A percentile compares a stretch with the other conserved stretches of the same genome.
phyloP scores from a whole-genome alignment of 306 rosid species.

The Aeschynomene evenia region DNA sequence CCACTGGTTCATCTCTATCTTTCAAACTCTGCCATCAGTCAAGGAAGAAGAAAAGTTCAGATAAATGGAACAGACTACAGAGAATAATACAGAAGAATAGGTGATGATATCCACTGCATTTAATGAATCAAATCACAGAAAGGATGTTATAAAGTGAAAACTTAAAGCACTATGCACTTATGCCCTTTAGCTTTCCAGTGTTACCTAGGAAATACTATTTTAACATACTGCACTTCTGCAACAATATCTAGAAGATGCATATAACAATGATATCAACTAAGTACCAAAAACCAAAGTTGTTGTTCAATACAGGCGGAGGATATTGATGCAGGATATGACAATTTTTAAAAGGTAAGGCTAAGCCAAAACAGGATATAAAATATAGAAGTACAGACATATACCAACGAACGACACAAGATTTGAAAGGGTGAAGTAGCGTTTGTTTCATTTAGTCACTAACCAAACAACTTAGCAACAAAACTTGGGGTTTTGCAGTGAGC shows the following conservation, averaged over 20 bases:
- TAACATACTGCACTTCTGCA: background rate
- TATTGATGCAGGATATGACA: background rate
- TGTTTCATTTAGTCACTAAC: no score
- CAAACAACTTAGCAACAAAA: no score
- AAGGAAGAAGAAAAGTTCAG: background rate
- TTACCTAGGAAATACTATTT: conserved; percentile 12
- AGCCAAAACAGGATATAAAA: background rate
- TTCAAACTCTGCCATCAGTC: conserved; percentile 63
- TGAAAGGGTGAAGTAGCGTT: background rate
- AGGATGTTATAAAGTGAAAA: background rate
- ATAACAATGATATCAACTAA: background rate
- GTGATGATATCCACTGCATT: background rate
- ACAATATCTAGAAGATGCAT: conserved; percentile 2
- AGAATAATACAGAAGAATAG: background rate
- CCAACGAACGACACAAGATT: background rate
- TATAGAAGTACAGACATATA: background rate
- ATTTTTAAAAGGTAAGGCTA: background rate
- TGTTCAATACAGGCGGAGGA: background rate
- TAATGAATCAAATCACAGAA: background rate
- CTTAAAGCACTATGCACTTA: background rate
- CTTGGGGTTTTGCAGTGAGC: no score
- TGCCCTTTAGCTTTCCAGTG: background rate
- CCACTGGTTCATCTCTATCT: conserved; percentile 43
- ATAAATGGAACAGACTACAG: background rate
- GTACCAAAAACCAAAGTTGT: background rate